Base-by-base conservation (phyloP, 306 rosid genomes). In the Abrus precatorius region DNA sequence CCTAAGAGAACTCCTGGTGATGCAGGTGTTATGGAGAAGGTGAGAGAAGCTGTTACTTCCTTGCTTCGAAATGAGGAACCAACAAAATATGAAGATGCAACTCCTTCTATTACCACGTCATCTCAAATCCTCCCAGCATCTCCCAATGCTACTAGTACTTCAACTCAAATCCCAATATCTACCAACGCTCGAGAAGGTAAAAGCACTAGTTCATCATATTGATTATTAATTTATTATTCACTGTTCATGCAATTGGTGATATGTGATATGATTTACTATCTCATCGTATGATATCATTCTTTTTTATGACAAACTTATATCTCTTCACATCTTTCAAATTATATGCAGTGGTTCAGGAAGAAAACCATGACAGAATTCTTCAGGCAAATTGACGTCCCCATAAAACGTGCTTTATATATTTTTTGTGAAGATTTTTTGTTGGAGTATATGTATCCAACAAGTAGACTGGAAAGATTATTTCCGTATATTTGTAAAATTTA, bases 11-110 rank as follows among this genome's bases (percentile, higher is more conserved):
- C 63, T 76, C 89, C 90, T 1, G 83, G 86, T 44, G 95, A 84
- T 74, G 84, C 75, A 2, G 95, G 98, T 36, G 91, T 95, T 49
- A 86, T 93, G 78, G 94, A 89, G 85, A 93, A 89, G 85, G 90
- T 95, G 72, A 89, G 78, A 82, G 94, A 92, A 73, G 97, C 97
- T 61, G 92, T 95, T 13, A 75, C 82, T 85, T 93, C 96, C 69
- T 81, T 95, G 84, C 92, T 93, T 60, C 74, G 85, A 81, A 87
- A 81, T 28, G 87, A 85, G 48, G 94, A 87, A 41, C 76, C 87
- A 4, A n/a, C 73, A 48, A 84, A 80, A 62, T 2, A 78, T 47
- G 66, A 77, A 73, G 77, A 67, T 36, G 43, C 86, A 13, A 80
- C 40, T 2, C 4, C 40, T 36, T 4, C 47, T 59, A 73, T 87